These are phyloP conservation scores for Quercus tomentella DNA, from an alignment of 331 rosid genomes.

Conservation along the genomic window DNA sequence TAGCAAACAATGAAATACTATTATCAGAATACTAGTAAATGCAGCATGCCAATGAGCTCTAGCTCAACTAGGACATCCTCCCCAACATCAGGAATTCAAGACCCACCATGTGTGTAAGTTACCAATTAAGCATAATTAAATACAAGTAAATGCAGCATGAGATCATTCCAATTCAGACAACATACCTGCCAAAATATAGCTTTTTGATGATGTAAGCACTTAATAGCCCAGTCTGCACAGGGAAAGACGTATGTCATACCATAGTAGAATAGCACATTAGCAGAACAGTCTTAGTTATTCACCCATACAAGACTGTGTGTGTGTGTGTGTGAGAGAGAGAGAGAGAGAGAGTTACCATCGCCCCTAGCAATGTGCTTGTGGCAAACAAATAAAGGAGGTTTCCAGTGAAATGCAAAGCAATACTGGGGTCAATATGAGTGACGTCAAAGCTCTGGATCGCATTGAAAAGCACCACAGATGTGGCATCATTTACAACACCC, in stretches of 20 bases:
- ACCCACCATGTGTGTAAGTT: not conserved
- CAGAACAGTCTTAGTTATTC: conserved; percentile 14
- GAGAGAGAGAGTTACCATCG: conserved; percentile 46
- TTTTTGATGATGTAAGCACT: conserved; percentile 76
- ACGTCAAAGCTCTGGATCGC: conserved; percentile 94
- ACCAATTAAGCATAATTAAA: not conserved
- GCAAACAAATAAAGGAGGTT: conserved; percentile 76
- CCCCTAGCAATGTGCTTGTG: conserved; percentile 86
- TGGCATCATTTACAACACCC: conserved; percentile 97
- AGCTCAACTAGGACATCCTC: too few species aligned
- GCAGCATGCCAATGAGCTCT: not conserved
- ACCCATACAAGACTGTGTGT: not conserved
- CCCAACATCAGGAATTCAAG: too few species aligned
- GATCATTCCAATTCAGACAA: conserved; percentile 4
- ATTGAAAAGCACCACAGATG: conserved; percentile 96
- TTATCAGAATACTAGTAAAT: not conserved
- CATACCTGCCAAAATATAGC: conserved; percentile 76
- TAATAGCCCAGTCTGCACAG: conserved; percentile 68
- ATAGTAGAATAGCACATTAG: not conserved
- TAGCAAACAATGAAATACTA: not conserved
- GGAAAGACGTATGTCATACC: conserved; percentile 26
- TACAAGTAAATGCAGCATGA: not conserved
- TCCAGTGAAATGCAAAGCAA: conserved; percentile 61
- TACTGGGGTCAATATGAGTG: conserved; percentile 43
- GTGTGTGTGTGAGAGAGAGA: not conserved